Conservation (phyloP, 257 asterid species). For the Solanum sejunctum region DNA sequence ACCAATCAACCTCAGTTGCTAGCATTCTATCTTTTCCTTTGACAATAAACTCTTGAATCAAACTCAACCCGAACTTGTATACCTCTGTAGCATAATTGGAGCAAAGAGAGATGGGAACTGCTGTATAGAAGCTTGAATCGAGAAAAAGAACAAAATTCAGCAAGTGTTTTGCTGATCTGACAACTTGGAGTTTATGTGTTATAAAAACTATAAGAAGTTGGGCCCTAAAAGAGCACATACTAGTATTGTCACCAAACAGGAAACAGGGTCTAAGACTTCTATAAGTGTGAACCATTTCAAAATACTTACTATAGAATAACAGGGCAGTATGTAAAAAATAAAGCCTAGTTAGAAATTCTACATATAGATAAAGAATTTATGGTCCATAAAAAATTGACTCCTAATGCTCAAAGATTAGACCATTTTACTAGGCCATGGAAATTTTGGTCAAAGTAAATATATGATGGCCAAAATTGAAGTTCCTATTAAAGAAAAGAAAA, state of each 20-base stretch:
- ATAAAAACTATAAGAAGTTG: background rate
- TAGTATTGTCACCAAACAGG: background rate
- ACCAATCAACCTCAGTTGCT: conserved; percentile 24
- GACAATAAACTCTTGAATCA: conserved; percentile 41
- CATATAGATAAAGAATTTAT: background rate
- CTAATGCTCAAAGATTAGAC: background rate
- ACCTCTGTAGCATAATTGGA: conserved; percentile 43
- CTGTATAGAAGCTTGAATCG: conserved; percentile 60
- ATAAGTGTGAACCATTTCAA: background rate
- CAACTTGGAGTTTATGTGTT: background rate
- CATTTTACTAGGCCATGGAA: background rate
- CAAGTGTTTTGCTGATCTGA: background rate
- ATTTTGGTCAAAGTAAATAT: background rate
- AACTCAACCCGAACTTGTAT: conserved; percentile 24
- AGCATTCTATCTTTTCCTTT: conserved; percentile 57
- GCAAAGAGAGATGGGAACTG: conserved; percentile 86
- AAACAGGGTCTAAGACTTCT: background rate
- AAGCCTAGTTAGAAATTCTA: background rate
- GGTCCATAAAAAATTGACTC: background rate
- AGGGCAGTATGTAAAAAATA: background rate
- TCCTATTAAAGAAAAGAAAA: background rate
- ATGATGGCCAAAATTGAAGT: background rate
- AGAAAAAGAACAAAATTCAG: conserved; percentile 11
- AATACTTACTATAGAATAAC: background rate
- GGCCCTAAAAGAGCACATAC: background rate